Conservation (phyloP, 768 basidiomycete genomes). For the Daedaleopsis nitida region DNA sequence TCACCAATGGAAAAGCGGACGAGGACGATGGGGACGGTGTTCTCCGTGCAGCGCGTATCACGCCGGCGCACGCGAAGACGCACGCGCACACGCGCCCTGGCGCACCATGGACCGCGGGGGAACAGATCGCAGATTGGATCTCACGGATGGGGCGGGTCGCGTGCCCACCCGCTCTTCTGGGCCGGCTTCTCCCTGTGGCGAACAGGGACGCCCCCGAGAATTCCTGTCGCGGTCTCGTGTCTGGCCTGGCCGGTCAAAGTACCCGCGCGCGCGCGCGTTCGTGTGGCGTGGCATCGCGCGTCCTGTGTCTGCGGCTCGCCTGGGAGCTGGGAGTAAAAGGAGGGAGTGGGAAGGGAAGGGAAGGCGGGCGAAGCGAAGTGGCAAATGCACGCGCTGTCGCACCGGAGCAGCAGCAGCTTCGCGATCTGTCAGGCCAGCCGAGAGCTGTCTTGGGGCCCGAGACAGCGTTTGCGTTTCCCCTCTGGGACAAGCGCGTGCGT, state of each 20-base stretch:
- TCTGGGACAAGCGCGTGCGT: slow-evolving; percentile 1
- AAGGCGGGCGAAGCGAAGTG: not conserved
- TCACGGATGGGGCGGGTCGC: slow-evolving; percentile 3
- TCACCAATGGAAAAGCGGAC: no score
- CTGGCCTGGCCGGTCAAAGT: no score
- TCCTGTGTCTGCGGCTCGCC: no score
- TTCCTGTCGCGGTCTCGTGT: no score
- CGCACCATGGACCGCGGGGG: slow-evolving; percentile 14
- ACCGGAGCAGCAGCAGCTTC: slow-evolving; percentile 6
- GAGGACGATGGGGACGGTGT: not conserved
- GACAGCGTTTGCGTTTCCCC: slow-evolving; percentile 4
- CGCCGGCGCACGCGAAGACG: not conserved
- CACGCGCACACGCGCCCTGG: not conserved
- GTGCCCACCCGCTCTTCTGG: slow-evolving; percentile 6
- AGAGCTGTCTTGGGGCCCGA: not conserved
- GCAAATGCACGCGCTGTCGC: slow-evolving; percentile 10
- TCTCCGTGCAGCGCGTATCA: not conserved
- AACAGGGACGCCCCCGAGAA: not conserved
- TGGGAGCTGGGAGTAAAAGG: no score
- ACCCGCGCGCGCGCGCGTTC: no score
- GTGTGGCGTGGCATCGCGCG: no score
- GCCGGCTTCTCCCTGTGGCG: not conserved
- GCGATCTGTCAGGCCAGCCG: slow-evolving; percentile 18
- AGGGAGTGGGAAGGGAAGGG: no score
- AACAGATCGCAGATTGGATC: slow-evolving; percentile 21